A percentile compares a stretch with the other conserved stretches of the same genome.
Evolutionary conservation across 1,284 basidiomycete species (phyloP).

Genomic region (Coriolopsis trogii): DNA sequence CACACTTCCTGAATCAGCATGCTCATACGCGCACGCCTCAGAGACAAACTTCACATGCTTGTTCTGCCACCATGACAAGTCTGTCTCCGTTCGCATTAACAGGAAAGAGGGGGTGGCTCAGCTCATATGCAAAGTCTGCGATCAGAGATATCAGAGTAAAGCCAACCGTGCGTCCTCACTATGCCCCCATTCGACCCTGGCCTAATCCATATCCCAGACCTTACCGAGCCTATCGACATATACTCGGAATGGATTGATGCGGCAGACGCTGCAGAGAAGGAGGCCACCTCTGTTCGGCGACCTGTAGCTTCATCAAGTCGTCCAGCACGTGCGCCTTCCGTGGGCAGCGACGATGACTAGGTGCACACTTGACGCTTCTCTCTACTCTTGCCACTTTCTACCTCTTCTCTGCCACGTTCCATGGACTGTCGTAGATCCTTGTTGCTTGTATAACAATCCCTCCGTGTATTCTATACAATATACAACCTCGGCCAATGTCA

Average conservation of each 20-base stretch:
- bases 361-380: background rate
- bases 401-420: background rate
- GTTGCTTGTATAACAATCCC: constrained; percentile 18
- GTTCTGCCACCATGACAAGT: constrained; percentile 92
- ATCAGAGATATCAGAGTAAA: constrained; percentile 83
- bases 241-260: constrained; percentile 94
- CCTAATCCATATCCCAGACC: constrained; percentile 46
- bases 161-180: constrained; percentile 69
- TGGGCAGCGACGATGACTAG: constrained; percentile 48
- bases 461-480: constrained; percentile 16
- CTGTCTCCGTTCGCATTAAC: constrained; percentile 85
- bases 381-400: background rate
- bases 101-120: constrained; percentile 81
- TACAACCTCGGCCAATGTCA: background rate
- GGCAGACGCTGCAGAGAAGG: constrained; percentile 80
- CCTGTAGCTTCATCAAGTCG: constrained; percentile 63
- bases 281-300: constrained; percentile 48
- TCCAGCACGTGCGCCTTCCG: constrained; percentile 36
- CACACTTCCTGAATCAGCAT: background rate
- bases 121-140: constrained; percentile 78
- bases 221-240: constrained; percentile 88
- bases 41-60: constrained; percentile 82
- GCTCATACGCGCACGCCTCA: constrained; percentile 34
- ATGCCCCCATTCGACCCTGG: constrained; percentile 21
- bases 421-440: constrained; percentile 10